Conservation (phyloP, 83 land plant species). For the Picea mariana region DNA sequence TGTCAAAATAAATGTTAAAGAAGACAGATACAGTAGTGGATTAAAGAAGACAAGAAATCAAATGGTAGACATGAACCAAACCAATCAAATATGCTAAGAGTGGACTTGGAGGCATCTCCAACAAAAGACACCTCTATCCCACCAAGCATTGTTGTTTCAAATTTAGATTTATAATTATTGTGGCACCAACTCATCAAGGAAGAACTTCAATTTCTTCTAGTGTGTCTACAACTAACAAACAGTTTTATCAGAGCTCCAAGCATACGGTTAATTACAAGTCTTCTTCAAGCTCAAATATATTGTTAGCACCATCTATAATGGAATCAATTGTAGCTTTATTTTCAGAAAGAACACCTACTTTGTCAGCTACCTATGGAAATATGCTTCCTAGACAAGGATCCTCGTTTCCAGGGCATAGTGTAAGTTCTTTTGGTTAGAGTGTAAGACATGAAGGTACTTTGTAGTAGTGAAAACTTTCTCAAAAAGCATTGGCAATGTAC, state of each 20-base stretch:
- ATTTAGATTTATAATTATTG: neutral
- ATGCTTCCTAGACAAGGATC: neutral
- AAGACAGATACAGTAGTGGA: neutral
- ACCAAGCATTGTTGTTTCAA: neutral
- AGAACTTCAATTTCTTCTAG: neutral
- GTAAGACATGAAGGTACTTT: constrained; percentile 4
- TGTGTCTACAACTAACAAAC: neutral
- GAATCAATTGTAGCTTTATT: neutral
- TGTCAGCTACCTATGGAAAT: neutral
- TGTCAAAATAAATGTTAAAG: neutral
- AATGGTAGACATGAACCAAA: neutral
- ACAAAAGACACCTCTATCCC: neutral
- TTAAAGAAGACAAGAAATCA: constrained; percentile 8
- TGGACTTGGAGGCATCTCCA: constrained; percentile 4
- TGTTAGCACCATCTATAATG: neutral
- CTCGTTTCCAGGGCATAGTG: too few species aligned
- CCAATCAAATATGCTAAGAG: neutral
- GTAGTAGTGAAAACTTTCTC: neutral
- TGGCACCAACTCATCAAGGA: neutral
- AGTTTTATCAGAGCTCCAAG: constrained; percentile 6
- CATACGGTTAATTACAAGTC: neutral
- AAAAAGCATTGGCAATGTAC: too few species aligned
- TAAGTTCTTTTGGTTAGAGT: too few species aligned
- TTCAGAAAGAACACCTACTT: neutral
- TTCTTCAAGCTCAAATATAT: neutral